Evolutionary conservation across 2,329 filamentous ascomycete species (phyloP).

Genomic region (Ceratocystis eucalypticola): DNA sequence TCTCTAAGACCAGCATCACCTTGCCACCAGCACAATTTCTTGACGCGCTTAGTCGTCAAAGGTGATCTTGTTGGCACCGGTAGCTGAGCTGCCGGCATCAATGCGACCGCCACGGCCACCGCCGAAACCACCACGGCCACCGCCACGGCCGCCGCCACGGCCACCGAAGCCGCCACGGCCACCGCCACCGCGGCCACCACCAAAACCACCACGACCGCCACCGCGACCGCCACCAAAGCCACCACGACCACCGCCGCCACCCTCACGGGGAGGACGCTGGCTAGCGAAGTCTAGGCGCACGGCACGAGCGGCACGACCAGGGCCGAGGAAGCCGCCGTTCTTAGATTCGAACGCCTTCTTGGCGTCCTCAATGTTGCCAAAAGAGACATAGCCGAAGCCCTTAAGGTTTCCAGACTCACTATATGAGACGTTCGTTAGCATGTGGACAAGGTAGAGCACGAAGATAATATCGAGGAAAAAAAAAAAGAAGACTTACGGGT

Average conservation of each 20-base stretch:
- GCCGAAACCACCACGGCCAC: slow-evolving; percentile 29
- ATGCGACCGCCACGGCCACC: slow-evolving; percentile 30
- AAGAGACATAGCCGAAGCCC: slow-evolving; percentile 87
- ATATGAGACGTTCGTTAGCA: slow-evolving; percentile 27
- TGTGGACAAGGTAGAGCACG: not conserved
- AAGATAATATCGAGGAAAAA: not conserved
- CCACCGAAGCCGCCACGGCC: slow-evolving; percentile 35
- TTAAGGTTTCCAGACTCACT: slow-evolving; percentile 72
- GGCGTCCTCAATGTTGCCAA: slow-evolving; percentile 69
- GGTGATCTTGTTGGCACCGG: slow-evolving; percentile 61
- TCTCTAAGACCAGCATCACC: not conserved
- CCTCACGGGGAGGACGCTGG: slow-evolving; percentile 49
- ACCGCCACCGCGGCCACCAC: slow-evolving; percentile 34
- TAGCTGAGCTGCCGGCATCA: slow-evolving; percentile 24
- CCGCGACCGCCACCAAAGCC: slow-evolving; percentile 31
- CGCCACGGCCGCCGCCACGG: slow-evolving; percentile 39
- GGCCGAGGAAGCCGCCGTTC: slow-evolving; percentile 50
- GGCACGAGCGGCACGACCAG: slow-evolving; percentile 55
- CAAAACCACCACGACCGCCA: slow-evolving; percentile 33
- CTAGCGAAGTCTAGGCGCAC: slow-evolving; percentile 74
- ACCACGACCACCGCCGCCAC: slow-evolving; percentile 37
- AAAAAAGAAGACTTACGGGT: slow-evolving; percentile 41
- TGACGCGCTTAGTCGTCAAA: slow-evolving; percentile 34
- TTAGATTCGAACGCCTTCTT: slow-evolving; percentile 57
- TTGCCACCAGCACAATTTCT: not conserved